Percentiles rank a stretch among this genome's conserved stretches.
phyloP scores from a whole-genome alignment of 768 basidiomycete species.

The Mycena vitilis region DNA sequence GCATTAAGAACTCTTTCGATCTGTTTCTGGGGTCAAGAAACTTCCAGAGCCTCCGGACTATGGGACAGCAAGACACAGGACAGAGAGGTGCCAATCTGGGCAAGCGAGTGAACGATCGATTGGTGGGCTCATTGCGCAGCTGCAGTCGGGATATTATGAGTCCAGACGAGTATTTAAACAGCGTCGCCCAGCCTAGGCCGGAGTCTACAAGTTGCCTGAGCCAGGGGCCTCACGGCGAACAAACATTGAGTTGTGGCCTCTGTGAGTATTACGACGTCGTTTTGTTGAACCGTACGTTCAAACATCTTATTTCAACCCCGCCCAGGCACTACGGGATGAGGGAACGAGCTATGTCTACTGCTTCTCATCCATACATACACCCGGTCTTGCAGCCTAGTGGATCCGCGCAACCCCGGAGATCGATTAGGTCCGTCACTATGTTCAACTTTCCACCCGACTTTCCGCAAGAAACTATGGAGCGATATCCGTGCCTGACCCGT shows the following conservation, averaged over 20 bases:
- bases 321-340: too few relatives aligned
- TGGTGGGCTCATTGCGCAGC: neutral
- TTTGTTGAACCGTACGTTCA: neutral
- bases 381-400: neutral
- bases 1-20: too few relatives aligned
- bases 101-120: neutral
- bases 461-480: neutral
- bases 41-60: too few relatives aligned
- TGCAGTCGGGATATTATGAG: neutral
- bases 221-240: neutral
- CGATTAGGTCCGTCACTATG: too few relatives aligned
- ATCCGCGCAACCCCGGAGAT: neutral
- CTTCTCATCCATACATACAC: neutral
- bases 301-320: too few relatives aligned
- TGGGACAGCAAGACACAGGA: too few relatives aligned
- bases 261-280: neutral
- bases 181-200: neutral
- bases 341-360: neutral
- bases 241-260: neutral
- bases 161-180: neutral
- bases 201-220: neutral
- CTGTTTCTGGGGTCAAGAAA: too few relatives aligned
- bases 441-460: constrained; percentile 1
- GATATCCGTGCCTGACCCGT: constrained; percentile 5
- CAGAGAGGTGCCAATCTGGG: neutral